phyloP scores from a whole-genome alignment of 768 basidiomycete species.

The Phanerodontia chrysosporium region DNA sequence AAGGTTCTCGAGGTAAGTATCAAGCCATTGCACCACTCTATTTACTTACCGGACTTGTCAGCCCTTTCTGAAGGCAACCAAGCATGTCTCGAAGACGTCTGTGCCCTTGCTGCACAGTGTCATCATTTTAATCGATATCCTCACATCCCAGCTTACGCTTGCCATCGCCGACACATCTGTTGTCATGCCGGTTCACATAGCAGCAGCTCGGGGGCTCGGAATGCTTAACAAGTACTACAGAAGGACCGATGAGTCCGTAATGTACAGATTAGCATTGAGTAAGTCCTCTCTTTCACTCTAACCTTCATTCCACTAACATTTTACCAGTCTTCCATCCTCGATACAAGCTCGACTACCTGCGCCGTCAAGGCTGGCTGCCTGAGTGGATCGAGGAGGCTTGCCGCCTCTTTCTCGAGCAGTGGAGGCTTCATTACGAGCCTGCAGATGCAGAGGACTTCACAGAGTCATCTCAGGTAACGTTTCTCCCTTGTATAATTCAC shows the following conservation, averaged over 20 bases:
- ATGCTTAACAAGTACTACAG: slow-evolving; percentile 29
- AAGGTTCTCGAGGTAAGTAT: slow-evolving; percentile 21
- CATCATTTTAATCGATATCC: slow-evolving; percentile 25
- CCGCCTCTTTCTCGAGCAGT: not conserved
- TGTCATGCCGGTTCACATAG: not conserved
- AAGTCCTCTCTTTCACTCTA: slow-evolving; percentile 15
- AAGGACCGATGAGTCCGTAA: slow-evolving; percentile 20
- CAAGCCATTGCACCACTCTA: not conserved
- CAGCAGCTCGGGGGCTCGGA: slow-evolving; percentile 1
- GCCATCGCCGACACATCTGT: not conserved
- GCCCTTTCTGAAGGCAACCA: slow-evolving; percentile 23
- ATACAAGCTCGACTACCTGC: slow-evolving; percentile 26
- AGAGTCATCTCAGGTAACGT: not conserved
- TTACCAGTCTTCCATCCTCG: slow-evolving; percentile 25
- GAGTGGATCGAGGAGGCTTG: slow-evolving; percentile 26
- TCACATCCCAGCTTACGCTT: slow-evolving; percentile 10
- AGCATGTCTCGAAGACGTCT: slow-evolving; percentile 17
- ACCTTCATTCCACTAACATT: not conserved
- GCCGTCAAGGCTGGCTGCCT: slow-evolving; percentile 14
- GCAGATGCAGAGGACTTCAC: not conserved
- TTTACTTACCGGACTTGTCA: too few relatives aligned
- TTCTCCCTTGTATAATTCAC: not conserved
- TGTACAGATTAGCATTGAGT: slow-evolving; percentile 28
- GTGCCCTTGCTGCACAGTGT: slow-evolving; percentile 26
- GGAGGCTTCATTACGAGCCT: not conserved